Base-by-base conservation (phyloP, 2,329 filamentous ascomycete species). In the Anthostomella pinea region DNA sequence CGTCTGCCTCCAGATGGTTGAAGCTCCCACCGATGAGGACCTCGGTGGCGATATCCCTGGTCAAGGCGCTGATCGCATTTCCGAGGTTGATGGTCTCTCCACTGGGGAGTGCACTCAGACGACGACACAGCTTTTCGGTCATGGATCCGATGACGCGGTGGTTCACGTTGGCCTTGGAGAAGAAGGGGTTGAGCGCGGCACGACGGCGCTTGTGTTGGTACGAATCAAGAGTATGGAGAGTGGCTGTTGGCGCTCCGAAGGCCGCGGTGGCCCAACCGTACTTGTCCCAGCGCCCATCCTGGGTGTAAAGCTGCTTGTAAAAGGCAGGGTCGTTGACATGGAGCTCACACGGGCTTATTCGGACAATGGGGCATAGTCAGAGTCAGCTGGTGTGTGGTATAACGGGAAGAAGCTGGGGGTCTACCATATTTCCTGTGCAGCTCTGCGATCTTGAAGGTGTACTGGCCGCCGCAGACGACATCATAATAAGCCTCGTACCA, bases 401-500 rank as follows among this genome's bases (percentile, higher is more conserved):
- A 14, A 28, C 8, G 7, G 8, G 25, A 28, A 28, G 25, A 14
- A 8, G 13, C 15, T 14, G 15, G 25, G 13, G 25, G 7, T 4
- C 33, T 33, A 41, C 41, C 41, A n/a, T 39, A 39, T 19, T 6
- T 25, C 14, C 21, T 33, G 11, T 41, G 34, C 38, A 36, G 6
- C 7, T 36, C 18, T 3, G 20, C 25, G 8, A 40, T 43, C 13
- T 37, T 39, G 8, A 31, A 37, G 8, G 33, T 43, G 19, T 43
- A 43, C 15, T 43, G 33, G 8, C 41, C 41, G 9, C 16, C 17
- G 2, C 18, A 18, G 1, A 28, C 3, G 3, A 43, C 14, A n/a
- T 43, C 41, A 10, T 40, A 37, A 25, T 43, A 43, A 9, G 16
- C 36, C n/a, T 43, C 37, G 14, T 34, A 43, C 16, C n/a, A 23